Conservation (phyloP, 805 yeast genomes). For the Candida coleopterorum region DNA sequence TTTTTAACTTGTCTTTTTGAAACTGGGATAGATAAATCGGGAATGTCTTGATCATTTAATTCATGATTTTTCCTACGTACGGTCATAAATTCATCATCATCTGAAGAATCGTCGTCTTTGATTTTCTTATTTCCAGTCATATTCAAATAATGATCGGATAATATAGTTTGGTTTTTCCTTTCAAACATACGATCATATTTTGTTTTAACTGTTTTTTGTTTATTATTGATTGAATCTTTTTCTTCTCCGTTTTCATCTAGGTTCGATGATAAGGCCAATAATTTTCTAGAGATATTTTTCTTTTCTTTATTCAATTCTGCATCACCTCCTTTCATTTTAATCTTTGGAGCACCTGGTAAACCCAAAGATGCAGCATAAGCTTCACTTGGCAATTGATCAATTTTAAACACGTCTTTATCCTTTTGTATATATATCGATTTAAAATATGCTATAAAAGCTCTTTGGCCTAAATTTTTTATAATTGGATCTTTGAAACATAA, state of each 20-base stretch:
- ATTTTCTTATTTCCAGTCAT: constrained; percentile 47
- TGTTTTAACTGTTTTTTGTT: constrained; percentile 59
- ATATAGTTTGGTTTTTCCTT: constrained; percentile 85
- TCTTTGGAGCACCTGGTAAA: constrained; percentile 92
- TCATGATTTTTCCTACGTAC: constrained; percentile 77
- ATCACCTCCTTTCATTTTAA: constrained; percentile 52
- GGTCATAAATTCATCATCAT: constrained; percentile 71
- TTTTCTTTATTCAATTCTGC: constrained; percentile 56
- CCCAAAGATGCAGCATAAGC: constrained; percentile 86
- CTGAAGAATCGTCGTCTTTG: constrained; percentile 38
- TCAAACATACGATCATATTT: constrained; percentile 95
- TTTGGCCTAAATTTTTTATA: constrained; percentile 88
- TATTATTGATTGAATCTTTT: constrained; percentile 36
- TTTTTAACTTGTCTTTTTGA: constrained; percentile 83
- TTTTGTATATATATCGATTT: constrained; percentile 80
- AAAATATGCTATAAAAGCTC: constrained; percentile 89
- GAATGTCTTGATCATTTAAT: constrained; percentile 58
- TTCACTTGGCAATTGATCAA: constrained; percentile 73
- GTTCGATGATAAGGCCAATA: constrained; percentile 51
- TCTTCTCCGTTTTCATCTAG: constrained; percentile 55
- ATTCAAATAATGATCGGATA: constrained; percentile 82
- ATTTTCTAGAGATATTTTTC: constrained; percentile 77
- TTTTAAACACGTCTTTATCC: constrained; percentile 80
- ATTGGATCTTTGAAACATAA: constrained; percentile 89
- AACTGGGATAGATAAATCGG: constrained; percentile 56